Conservation (phyloP, 108 stramenopile genomes). For the Cyclotella atomus region DNA sequence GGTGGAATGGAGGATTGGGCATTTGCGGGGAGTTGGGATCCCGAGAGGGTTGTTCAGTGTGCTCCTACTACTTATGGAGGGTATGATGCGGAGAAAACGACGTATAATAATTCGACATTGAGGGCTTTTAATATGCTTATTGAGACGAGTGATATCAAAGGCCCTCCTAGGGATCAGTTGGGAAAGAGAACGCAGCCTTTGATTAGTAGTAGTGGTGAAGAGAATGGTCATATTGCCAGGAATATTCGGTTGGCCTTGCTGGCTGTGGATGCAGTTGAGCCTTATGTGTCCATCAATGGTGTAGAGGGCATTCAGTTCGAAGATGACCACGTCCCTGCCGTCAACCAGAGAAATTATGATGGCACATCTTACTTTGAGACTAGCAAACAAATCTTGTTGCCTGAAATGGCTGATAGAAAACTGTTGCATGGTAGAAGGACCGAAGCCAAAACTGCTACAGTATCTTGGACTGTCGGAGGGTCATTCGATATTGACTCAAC, state of each 20-base stretch:
- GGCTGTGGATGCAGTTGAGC: slow-evolving; percentile 79
- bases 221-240: slow-evolving; percentile 86
- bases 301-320: slow-evolving; percentile 41
- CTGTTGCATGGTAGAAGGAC: background rate
- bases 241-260: slow-evolving; percentile 76
- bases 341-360: slow-evolving; percentile 33
- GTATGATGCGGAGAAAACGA: slow-evolving; percentile 53
- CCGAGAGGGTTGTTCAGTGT: slow-evolving; percentile 65
- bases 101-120: slow-evolving; percentile 82
- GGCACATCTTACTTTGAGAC: slow-evolving; percentile 34
- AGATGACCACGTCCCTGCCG: slow-evolving; percentile 40
- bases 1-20: slow-evolving; percentile 99
- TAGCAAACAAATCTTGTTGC: slow-evolving; percentile 39
- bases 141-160: slow-evolving; percentile 83
- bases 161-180: slow-evolving; percentile 55
- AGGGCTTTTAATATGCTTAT: slow-evolving; percentile 92
- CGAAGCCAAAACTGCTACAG: slow-evolving; percentile 14
- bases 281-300: slow-evolving; percentile 66
- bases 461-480: slow-evolving; percentile 79
- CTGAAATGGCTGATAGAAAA: background rate
- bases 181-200: slow-evolving; percentile 67
- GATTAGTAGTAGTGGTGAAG: slow-evolving; percentile 47
- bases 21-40: slow-evolving; percentile 94
- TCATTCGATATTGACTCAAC: slow-evolving; percentile 63
- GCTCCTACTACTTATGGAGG: slow-evolving; percentile 66